Conservation (phyloP, 108 stramenopile genomes). For the Cyclotella baltica region DNA sequence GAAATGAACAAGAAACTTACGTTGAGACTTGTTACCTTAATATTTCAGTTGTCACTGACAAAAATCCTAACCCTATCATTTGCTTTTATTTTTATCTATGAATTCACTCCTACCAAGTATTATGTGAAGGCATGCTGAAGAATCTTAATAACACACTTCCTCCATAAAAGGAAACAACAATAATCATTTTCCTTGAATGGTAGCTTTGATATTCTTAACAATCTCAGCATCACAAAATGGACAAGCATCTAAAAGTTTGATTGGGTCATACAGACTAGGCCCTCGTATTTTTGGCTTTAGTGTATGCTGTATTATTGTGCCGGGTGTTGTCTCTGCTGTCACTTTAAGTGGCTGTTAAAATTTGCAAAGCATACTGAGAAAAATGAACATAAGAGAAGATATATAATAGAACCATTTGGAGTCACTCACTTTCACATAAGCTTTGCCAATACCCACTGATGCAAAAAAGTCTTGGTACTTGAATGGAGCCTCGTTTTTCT, state of each 20-base stretch:
- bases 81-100: no score
- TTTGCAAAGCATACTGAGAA: no score
- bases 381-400: no score
- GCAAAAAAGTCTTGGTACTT: conserved; percentile 20
- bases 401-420: no score
- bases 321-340: background rate
- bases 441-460: conserved; percentile 6
- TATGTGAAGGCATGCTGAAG: no score
- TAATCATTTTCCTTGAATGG: background rate
- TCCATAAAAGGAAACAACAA: no score
- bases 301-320: conserved; percentile 8
- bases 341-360: conserved; percentile 15
- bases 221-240: conserved; percentile 18
- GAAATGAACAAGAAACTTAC: no score
- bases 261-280: conserved; percentile 16
- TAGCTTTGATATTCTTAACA: background rate
- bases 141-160: no score
- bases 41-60: no score
- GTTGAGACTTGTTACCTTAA: no score
- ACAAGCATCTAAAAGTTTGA: conserved; percentile 23
- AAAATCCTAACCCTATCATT: no score
- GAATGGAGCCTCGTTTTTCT: conserved; percentile 11
- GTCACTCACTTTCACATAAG: conserved; percentile 12
- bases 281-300: conserved; percentile 9
- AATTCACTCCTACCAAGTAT: no score